Evolutionary conservation across 305 asterid species (phyloP).

Genomic region (Ilex paraguariensis): DNA sequence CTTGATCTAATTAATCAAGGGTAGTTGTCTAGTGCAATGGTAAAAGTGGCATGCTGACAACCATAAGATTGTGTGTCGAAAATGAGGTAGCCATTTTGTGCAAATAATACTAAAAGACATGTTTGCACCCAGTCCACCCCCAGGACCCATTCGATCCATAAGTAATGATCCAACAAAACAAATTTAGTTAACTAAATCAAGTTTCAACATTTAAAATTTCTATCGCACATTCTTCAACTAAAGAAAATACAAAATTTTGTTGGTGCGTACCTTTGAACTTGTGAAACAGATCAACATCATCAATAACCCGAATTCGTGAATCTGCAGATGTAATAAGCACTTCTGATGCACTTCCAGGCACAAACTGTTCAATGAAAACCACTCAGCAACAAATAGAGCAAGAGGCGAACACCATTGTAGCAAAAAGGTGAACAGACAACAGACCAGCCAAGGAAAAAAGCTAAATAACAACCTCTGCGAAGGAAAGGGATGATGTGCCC

Average conservation of each 20-base stretch:
- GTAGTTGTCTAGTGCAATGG: no score
- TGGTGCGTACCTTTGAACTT: conserved; percentile 74
- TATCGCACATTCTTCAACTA: neutral
- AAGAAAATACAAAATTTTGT: neutral
- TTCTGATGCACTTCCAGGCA: conserved; percentile 92
- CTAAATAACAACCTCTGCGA: neutral
- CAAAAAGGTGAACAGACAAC: neutral
- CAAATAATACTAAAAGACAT: no score
- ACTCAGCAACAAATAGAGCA: neutral
- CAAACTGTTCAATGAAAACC: conserved; percentile 52
- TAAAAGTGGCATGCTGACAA: no score
- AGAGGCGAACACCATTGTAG: neutral
- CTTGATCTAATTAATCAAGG: no score
- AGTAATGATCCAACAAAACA: neutral
- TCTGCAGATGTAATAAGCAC: conserved; percentile 96
- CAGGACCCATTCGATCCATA: no score
- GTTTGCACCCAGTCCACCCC: no score
- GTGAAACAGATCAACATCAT: conserved; percentile 84
- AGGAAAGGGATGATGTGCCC: neutral
- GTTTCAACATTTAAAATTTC: no score
- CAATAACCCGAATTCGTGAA: conserved; percentile 83
- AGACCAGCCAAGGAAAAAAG: neutral
- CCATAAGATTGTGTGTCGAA: no score
- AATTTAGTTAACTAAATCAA: neutral
- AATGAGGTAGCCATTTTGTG: no score